phyloP scores from a whole-genome alignment of 179 eudicot species.

The Carnegiea gigantea region DNA sequence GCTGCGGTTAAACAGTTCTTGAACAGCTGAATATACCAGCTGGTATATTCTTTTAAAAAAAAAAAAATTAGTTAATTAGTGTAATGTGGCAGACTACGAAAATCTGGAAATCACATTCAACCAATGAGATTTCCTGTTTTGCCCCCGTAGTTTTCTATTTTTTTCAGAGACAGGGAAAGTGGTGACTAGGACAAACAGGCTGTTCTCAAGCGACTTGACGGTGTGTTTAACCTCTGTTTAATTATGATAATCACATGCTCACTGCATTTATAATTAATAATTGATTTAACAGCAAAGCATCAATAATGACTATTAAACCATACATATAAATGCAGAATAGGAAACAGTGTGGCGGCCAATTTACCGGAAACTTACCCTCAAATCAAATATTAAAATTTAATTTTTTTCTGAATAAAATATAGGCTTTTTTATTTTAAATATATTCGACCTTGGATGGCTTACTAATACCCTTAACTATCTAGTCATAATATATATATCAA shows the following conservation, averaged over 20 bases:
- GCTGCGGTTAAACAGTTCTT: no score
- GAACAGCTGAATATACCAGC: no score
- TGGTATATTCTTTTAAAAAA: no score
- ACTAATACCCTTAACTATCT: no score
- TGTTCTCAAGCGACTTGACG: not conserved
- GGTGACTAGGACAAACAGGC: not conserved
- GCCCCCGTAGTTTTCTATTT: not conserved
- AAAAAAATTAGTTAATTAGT: no score
- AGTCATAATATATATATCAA: no score
- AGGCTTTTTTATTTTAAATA: no score
- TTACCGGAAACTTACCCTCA: not conserved
- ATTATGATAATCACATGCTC: slow-evolving; percentile 7
- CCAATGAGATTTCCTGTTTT: not conserved
- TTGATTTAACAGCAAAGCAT: not conserved
- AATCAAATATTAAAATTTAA: not conserved
- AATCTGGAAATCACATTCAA: not conserved
- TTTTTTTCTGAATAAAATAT: no score
- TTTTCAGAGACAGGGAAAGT: not conserved
- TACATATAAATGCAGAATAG: not conserved
- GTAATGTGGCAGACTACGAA: not conserved
- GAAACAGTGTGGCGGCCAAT: not conserved
- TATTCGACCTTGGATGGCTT: no score
- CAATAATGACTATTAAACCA: not conserved
- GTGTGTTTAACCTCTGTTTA: not conserved
- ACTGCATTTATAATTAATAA: not conserved